phyloP scores from a whole-genome alignment of 2,329 filamentous ascomycete genomes.

The Aspergillus chevalieri region DNA sequence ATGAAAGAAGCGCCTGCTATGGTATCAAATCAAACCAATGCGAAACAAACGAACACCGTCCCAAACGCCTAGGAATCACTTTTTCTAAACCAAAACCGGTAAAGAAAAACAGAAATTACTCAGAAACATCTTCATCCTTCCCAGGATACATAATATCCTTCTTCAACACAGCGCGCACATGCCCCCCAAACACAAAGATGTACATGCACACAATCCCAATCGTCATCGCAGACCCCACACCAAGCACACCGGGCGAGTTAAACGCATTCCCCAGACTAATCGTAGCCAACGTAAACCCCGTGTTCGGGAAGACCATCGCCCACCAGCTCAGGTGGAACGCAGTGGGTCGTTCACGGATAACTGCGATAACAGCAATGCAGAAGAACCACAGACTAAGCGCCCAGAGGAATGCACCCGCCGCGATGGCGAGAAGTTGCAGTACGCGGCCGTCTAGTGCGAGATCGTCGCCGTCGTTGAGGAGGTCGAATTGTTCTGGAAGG shows the following conservation, averaged over 20 bases:
- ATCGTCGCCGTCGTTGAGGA: constrained; percentile 34
- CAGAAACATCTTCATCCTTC: constrained; percentile 51
- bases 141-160: constrained; percentile 54
- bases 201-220: constrained; percentile 51
- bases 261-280: constrained; percentile 53
- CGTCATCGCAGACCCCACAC: constrained; percentile 52
- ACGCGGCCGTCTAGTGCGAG: constrained; percentile 27
- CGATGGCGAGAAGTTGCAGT: constrained; percentile 43
- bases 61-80: neutral
- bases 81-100: neutral
- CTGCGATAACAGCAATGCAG: constrained; percentile 44
- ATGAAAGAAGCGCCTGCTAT: neutral
- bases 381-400: constrained; percentile 56
- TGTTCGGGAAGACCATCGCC: constrained; percentile 62
- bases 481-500: constrained; percentile 42
- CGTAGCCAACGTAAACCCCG: constrained; percentile 55
- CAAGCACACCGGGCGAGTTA: constrained; percentile 48
- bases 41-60: neutral
- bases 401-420: constrained; percentile 57
- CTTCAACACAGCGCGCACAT: constrained; percentile 46
- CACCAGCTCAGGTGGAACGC: constrained; percentile 53
- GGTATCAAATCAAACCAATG: no score
- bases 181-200: constrained; percentile 46
- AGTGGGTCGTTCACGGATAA: constrained; percentile 39
- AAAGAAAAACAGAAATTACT: constrained; percentile 11